Percentiles rank a stretch among this genome's conserved stretches.
phyloP scores from a whole-genome alignment of 208 protist genomes.

The Willaertia magna region DNA sequence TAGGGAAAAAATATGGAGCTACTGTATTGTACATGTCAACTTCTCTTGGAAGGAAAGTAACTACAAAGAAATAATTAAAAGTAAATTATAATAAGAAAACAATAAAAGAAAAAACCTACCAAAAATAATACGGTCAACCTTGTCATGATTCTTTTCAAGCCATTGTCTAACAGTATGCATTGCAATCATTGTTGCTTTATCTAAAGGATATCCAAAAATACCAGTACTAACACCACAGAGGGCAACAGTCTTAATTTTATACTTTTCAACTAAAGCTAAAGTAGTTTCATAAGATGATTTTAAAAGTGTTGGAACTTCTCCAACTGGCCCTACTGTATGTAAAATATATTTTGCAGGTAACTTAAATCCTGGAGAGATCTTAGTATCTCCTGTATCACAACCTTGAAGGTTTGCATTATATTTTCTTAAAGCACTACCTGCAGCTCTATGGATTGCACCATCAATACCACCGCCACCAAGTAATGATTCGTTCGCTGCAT shows the following conservation, averaged over 20 bases:
- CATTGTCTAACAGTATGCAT: conserved; percentile 35
- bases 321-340: not conserved
- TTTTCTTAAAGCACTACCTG: conserved; percentile 43
- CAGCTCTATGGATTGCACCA: conserved; percentile 46
- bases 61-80: not conserved
- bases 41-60: not conserved
- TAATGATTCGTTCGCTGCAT: conserved; percentile 4
- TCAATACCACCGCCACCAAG: not conserved
- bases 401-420: conserved; percentile 35
- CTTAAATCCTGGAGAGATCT: not conserved
- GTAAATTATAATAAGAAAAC: no score
- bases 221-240: conserved; percentile 66
- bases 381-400: not conserved
- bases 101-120: conserved; percentile 35
- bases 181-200: conserved; percentile 43
- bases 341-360: conserved; percentile 8
- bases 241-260: conserved; percentile 43
- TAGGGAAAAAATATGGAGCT: not conserved
- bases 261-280: conserved; percentile 33
- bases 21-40: not conserved
- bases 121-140: conserved; percentile 42
- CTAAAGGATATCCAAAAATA: conserved; percentile 62
- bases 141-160: conserved; percentile 22
- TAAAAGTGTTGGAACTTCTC: conserved; percentile 29
- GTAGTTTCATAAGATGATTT: conserved; percentile 43